Base-by-base conservation (phyloP, 1,284 basidiomycete genomes). In the Xerocomus tenax region DNA sequence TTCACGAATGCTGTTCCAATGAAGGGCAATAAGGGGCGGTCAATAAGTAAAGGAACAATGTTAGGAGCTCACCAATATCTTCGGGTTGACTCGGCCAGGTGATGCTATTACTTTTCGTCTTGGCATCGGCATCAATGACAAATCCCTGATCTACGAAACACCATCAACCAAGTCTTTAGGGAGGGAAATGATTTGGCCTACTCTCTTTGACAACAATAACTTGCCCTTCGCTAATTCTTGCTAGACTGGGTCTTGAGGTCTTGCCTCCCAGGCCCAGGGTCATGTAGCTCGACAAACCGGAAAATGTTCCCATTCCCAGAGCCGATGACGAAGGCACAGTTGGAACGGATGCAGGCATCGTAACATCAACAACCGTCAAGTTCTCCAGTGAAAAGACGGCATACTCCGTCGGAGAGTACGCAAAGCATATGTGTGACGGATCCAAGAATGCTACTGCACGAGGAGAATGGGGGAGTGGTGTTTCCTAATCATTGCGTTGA, bases 281-380 rank as follows among this genome's bases (percentile, higher is more conserved):
- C 80, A 96, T 91, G 62, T 95, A 94, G 10, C 90, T 90, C 9
- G 89, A 85, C 15, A 94, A 69, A 1, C 90, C 63, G 0, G 79
- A 81, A 30, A 94, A 72, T 0, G 88, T 83, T 26, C 81, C 81
- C 73, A 82, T 85, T 21, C 63, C 61, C 13, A 65, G 38, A 32
- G 58, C 53, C 8, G 25, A 79, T 74, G 59, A 77, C 71, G 72
- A 73, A 29, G 74, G 62, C 42, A 70, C 69, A 10, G 76, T 64
- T 23, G 68, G 57, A 8, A 65, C 60, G 13, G 16, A 67, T 70
- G 77, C 63, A 25, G 45, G 72, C 71, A 76, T 71, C 0, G 69
- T 65, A 15, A 87, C 69, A n/a, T 88, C 84, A 0, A 74, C 71
- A 0, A 75, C 73, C 8, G 74, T 70, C 68, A 78, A 78, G 2